Base-by-base conservation (phyloP, 768 basidiomycete genomes). In the Xerocomellus chrysenteron region DNA sequence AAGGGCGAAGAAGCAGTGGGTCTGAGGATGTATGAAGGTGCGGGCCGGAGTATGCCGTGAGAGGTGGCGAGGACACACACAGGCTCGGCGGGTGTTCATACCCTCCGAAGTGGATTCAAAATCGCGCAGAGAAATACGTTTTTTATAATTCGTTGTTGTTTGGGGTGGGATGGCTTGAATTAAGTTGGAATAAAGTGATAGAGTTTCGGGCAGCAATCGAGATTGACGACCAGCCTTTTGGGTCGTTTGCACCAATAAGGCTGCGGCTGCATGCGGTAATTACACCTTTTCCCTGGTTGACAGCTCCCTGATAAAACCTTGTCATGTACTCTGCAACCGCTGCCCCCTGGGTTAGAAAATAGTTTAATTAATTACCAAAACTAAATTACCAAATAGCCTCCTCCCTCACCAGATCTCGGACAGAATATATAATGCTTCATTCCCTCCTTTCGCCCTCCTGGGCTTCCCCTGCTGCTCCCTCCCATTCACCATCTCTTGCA, bases 171-270 rank as follows among this genome's bases (percentile, higher is more conserved):
- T n/a, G 54, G 42, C 59, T 65, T 48, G 36, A 68, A 74, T 76
- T 77, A 72, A 73, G 77, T 78, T 80, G 79, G 73, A 79, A 74
- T 79, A 80, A 74, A 76, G 79, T 79, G 74, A 76, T 80, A 79
- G 79, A 76, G 75, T 79, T 81, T 71, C 69, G 65, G 65, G 47
- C 59, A 58, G 56, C 47, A 74, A 78, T 75, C 76, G 73, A 76
- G 76, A 77, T 78, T 68, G 70, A 69, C 73, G 63, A 74, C 71
- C 67, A 74, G 50, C 71, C 73, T 72, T 72, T 73, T 74, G 73
- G 73, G 73, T 73, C 73, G 52, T 40, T 60, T 60, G 63, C 73
- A 61, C 73, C 71, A 73, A 72, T 72, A 72, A 72, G 72, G 72
- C 70, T 69, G 63, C 60, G 61, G 58, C 49, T 52, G 62, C 52